Evolutionary conservation across 345 rosid species (phyloP).

Genomic region (Eucalyptus dawsonii): DNA sequence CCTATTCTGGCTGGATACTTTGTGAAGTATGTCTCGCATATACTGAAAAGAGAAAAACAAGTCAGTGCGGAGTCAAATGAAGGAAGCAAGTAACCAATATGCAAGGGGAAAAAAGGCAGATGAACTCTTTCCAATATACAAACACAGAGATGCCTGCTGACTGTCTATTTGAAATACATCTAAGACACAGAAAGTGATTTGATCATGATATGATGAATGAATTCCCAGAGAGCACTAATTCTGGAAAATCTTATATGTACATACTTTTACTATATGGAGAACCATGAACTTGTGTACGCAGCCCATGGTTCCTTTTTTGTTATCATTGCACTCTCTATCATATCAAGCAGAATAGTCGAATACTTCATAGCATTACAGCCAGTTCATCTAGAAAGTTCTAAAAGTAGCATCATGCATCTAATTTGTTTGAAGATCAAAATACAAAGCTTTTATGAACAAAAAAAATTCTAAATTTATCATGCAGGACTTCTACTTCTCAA

Average conservation of each 20-base stretch:
- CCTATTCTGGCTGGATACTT: conserved; percentile 73
- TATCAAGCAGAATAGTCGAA: neutral
- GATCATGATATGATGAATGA: neutral
- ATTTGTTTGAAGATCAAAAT: neutral
- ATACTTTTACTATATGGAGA: too few species aligned
- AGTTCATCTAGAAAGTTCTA: neutral
- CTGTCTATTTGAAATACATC: neutral
- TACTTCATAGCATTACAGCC: neutral
- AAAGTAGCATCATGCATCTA: neutral
- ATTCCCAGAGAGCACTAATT: neutral
- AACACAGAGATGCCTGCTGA: neutral
- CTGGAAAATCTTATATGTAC: neutral
- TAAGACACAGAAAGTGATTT: neutral
- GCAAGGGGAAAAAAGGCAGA: neutral
- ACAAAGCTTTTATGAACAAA: neutral
- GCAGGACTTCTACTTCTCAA: neutral
- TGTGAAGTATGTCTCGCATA: conserved; percentile 92
- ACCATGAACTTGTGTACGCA: too few species aligned
- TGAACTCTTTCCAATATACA: neutral
- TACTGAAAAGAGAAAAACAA: conserved; percentile 28
- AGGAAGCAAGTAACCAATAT: neutral
- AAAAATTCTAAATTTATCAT: neutral
- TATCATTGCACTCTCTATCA: neutral
- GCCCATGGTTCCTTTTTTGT: neutral
- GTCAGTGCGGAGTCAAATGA: neutral